phyloP scores from a whole-genome alignment of 768 basidiomycete species.

The Russula compacta region DNA sequence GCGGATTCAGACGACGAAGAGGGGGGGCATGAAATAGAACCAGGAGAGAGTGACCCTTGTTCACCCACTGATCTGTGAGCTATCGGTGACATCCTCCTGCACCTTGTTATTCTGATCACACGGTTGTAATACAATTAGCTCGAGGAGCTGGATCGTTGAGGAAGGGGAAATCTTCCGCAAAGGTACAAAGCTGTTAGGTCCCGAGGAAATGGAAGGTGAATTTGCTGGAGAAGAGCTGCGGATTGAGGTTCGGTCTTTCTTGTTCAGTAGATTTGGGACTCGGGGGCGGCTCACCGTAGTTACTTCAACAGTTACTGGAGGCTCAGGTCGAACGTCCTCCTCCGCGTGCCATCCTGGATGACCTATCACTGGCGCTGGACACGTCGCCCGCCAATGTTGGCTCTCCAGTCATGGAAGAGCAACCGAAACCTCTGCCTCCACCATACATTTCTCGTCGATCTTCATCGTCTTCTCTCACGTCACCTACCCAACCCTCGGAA shows the following conservation, averaged over 20 bases:
- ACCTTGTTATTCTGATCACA: neutral
- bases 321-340: conserved; percentile 83
- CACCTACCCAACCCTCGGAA: neutral
- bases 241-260: conserved; percentile 46
- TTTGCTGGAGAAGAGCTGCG: conserved; percentile 84
- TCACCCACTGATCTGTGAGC: conserved; percentile 19
- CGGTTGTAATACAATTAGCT: conserved; percentile 34
- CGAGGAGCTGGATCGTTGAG: conserved; percentile 79
- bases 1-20: conserved; percentile 40
- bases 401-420: conserved; percentile 22
- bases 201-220: conserved; percentile 84
- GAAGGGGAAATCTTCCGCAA: conserved; percentile 97
- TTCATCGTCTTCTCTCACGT: conserved; percentile 31
- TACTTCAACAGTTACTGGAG: conserved; percentile 52
- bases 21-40: conserved; percentile 35
- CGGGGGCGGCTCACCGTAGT: neutral
- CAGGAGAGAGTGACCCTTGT: conserved; percentile 22
- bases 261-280: neutral
- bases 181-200: conserved; percentile 68
- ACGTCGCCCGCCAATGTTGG: neutral
- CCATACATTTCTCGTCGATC: conserved; percentile 53
- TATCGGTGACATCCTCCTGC: neutral
- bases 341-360: conserved; percentile 60
- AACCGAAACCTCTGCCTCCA: conserved; percentile 39
- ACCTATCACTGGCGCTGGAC: conserved; percentile 26